These are phyloP conservation scores for Euryodendron excelsum DNA, from an alignment of 148 eudicot genomes.

Conservation along the genomic window DNA sequence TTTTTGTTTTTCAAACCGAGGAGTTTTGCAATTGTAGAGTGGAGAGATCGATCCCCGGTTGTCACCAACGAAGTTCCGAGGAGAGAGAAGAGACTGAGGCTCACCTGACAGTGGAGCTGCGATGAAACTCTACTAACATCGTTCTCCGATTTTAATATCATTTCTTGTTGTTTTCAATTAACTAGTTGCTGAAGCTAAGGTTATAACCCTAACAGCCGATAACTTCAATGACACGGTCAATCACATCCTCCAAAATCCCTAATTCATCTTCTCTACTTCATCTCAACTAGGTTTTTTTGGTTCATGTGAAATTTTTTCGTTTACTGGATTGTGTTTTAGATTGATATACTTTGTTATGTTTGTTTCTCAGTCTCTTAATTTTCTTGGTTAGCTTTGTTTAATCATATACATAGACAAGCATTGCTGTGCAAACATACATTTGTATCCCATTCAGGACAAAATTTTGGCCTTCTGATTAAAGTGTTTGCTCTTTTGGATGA, in stretches of 20 bases:
- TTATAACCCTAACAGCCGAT: constrained; percentile 13
- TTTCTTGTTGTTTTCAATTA: background rate
- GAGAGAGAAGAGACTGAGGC: background rate
- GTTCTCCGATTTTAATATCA: background rate
- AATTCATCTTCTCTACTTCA: background rate
- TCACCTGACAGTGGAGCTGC: background rate
- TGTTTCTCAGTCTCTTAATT: too few relatives aligned
- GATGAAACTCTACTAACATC: background rate
- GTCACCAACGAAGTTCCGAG: background rate
- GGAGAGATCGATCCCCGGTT: background rate
- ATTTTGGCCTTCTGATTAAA: background rate
- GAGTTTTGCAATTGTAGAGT: background rate
- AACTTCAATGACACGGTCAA: constrained; percentile 14
- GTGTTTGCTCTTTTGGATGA: background rate
- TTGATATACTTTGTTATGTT: too few relatives aligned
- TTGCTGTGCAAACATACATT: too few relatives aligned
- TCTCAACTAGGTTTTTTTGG: background rate
- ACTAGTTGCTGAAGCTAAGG: constrained; percentile 1
- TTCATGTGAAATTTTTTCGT: too few relatives aligned
- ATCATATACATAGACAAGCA: too few relatives aligned
- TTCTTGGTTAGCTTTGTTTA: too few relatives aligned
- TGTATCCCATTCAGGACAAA: background rate
- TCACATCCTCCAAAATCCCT: constrained; percentile 1
- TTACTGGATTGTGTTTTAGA: too few relatives aligned
- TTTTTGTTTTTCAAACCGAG: background rate